Base-by-base conservation (phyloP, 2,329 filamentous ascomycete genomes). In the Pseudohalonectria lignicola region DNA sequence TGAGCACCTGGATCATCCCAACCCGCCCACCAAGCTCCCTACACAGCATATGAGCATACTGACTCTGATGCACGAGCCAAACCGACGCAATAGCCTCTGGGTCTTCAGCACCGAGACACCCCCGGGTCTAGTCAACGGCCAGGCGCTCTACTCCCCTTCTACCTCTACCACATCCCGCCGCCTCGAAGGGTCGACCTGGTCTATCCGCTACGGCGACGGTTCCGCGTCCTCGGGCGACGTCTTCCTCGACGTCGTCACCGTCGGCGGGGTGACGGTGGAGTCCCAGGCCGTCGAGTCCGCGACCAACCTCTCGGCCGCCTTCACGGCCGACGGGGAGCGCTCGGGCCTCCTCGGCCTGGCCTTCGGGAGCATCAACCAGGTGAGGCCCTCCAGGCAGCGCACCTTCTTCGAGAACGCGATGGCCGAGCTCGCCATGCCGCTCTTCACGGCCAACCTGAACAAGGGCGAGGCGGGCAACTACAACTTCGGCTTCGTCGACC, bases 391-490 rank as follows among this genome's bases (percentile, higher is more conserved):
- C 5, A 6, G 32, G 33, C 52, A 54, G 39, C 42, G 41, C 32
- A 59, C 55, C 29, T 58, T 51, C 29, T 59, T 64, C 19, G 59
- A 63, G 35, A 63, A 62, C 26, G 53, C 56, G 30, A 46, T 45
- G 39, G 18, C 37, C 16, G 41, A 41, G 23, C 47, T 61, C 2
- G 52, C 51, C n/a, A 36, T 43, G 25, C 69, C 68, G 10, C 53
- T 81, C 30, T 79, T 80, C 54, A 73, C 75, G 9, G 73, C 68
- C 32, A 55, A 62, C 39, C 43, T 62, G 21, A 58, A 49, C 45
- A 47, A 54, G 39, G 39, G 41, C 13, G 20, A 18, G 4, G 45
- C 50, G n/a, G 60, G 60, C 23, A 51, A 51, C n/a, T 63, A 62
- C 44, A 56, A 59, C 39, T 63, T 63, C 37, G 60, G 60, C 15